Base-by-base conservation (phyloP, 805 yeast genomes). In the Zygotorulaspora chibaensis region DNA sequence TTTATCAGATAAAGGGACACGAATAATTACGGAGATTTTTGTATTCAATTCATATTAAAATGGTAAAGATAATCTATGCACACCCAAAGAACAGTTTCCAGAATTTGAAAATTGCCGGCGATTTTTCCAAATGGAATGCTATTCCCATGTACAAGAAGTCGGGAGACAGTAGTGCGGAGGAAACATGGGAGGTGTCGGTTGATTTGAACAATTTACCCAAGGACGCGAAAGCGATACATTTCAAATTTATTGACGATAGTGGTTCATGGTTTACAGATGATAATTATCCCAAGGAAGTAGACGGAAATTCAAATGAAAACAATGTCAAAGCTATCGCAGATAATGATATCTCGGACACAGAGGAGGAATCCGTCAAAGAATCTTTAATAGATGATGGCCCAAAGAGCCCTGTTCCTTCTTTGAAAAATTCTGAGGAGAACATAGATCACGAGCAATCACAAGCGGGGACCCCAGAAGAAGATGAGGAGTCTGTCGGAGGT, bases 271-370 rank as follows among this genome's bases (percentile, higher is more conserved):
- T 61, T 38, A 57, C 61, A 1, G 59, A 61, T 31, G 57, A 57
- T 43, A 62, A 64, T 26, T 57, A 52, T 28, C 47, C 53, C 3
- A 48, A 49, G 51, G 73, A 69, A 30, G 46, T 61, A 5, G 75
- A 71, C 48, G 61, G 57, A 3, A 47, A 55, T 36, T 70, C 68
- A 6, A 70, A 69, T 42, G 66, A 63, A 31, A 71, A 71, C 51
- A 71, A 71, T 43, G 72, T 69, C 3, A 38, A 64, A 23, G 36
- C 51, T 15, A 29, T 57, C 23, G 28, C 49, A 12, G 27, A 28
- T 18, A 23, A 26, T 4, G 38, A 40, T 10, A 18, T 27, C 8
- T 25, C 8, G 11, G 35, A 40, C 7, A 53, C 39, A 9, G 25
- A 15, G n/a, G 38, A 28, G 3, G 51, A 42, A 4, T 23, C 34